Evolutionary conservation across 805 yeast genomes (phyloP).

Genomic region (Naumovozyma castellii): DNA sequence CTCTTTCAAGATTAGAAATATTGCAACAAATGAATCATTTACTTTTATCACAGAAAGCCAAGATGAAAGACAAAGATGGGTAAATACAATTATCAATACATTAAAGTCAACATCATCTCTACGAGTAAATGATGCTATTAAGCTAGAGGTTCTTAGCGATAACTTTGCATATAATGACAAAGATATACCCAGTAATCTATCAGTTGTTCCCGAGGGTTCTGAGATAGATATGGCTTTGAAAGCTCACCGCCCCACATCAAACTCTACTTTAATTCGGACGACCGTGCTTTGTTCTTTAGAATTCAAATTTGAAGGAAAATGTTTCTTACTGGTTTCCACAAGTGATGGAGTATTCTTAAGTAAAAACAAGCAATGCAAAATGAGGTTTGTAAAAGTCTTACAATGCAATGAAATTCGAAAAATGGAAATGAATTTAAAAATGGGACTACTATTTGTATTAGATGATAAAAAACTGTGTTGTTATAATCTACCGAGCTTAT

Average conservation of each 20-base stretch:
- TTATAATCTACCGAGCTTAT: conserved; percentile 52
- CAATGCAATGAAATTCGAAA: conserved; percentile 43
- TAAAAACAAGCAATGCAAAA: conserved; percentile 5
- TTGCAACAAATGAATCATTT: conserved; percentile 46
- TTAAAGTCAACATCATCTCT: conserved; percentile 29
- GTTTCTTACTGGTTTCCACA: conserved; percentile 49
- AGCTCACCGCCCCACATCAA: conserved; percentile 9
- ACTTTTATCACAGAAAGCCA: conserved; percentile 41
- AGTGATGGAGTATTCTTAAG: conserved; percentile 53
- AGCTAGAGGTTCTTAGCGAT: conserved; percentile 44
- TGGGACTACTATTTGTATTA: conserved; percentile 49
- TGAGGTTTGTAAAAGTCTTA: conserved; percentile 12
- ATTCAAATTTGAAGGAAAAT: conserved; percentile 38
- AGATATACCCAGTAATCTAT: conserved; percentile 42
- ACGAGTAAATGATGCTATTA: conserved; percentile 40
- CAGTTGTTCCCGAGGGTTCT: conserved; percentile 43
- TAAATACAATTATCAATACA: conserved; percentile 40
- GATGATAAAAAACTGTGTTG: conserved; percentile 52
- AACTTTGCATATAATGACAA: conserved; percentile 56
- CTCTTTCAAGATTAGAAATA: conserved; percentile 45
- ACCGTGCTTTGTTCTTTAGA: conserved; percentile 36
- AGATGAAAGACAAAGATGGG: conserved; percentile 52
- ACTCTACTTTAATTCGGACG: conserved; percentile 10
- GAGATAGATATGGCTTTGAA: conserved; percentile 38
- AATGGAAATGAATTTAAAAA: conserved; percentile 39